Conservation (phyloP, 2,329 filamentous ascomycete genomes). For the Nigrospora oryzae region DNA sequence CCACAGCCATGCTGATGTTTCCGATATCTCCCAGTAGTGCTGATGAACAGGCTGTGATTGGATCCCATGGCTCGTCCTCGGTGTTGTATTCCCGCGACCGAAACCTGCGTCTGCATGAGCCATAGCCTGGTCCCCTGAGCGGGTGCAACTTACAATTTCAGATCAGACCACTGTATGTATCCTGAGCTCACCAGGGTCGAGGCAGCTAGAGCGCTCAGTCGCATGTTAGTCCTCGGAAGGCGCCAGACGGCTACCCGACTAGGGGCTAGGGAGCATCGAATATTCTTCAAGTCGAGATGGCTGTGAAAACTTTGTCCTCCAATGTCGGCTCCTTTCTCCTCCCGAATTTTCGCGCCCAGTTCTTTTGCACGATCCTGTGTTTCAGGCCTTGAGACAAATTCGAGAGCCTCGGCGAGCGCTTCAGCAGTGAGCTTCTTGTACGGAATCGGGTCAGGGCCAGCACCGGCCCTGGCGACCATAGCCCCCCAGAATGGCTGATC, state of each 20-base stretch:
- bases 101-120: constrained; percentile 28
- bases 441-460: constrained; percentile 62
- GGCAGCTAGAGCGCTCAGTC: constrained; percentile 65
- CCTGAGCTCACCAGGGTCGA: constrained; percentile 58
- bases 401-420: constrained; percentile 57
- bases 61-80: constrained; percentile 70
- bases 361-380: constrained; percentile 47
- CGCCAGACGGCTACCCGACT: constrained; percentile 67
- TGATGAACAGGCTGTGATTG: constrained; percentile 66
- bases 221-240: constrained; percentile 57
- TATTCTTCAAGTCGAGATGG: constrained; percentile 55
- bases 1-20: constrained; percentile 73
- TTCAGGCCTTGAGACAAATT: constrained; percentile 48
- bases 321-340: constrained; percentile 55
- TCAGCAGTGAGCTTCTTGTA: constrained; percentile 59
- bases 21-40: constrained; percentile 78
- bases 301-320: constrained; percentile 63
- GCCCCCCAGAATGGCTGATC: constrained; percentile 79
- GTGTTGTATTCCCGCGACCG: constrained; percentile 61
- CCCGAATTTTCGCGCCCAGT: constrained; percentile 55
- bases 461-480: constrained; percentile 65
- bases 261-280: constrained; percentile 64
- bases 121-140: not conserved
- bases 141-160: constrained; percentile 55
- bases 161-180: constrained; percentile 57